Percentiles rank a stretch among this genome's conserved stretches.
Conservation (phyloP, 441 rosid species). For the Eruca vesicaria region DNA sequence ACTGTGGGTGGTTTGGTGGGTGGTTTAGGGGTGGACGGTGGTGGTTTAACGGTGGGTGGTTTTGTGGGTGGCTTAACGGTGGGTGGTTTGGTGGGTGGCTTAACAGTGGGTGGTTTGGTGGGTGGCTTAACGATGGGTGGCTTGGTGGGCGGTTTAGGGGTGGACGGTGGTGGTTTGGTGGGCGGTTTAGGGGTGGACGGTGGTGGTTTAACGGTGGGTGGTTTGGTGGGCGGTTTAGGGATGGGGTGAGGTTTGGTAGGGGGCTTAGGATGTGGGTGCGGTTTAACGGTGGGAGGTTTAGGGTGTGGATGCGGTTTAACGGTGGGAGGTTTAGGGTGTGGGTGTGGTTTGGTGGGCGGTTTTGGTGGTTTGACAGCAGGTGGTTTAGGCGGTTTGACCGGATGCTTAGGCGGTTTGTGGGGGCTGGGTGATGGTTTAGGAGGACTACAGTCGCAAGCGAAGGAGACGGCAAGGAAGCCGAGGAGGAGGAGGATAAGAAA, state of each 20-base stretch:
- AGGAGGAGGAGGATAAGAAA: slow-evolving; percentile 26
- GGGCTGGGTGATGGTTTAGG: slow-evolving; percentile 21
- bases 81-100: slow-evolving; percentile 1
- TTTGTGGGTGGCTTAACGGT: neutral
- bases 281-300: neutral
- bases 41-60: slow-evolving; percentile 12
- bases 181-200: neutral
- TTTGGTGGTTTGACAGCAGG: slow-evolving; percentile 23
- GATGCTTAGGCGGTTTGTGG: slow-evolving; percentile 25
- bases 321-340: slow-evolving; percentile 9
- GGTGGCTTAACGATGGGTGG: neutral
- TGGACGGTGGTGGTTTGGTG: neutral
- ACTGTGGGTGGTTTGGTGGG: neutral
- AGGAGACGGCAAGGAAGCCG: slow-evolving; percentile 19
- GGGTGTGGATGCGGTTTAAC: slow-evolving; percentile 14
- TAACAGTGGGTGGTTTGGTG: neutral
- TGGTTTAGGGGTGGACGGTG: neutral
- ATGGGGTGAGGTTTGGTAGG: neutral
- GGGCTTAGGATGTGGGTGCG: slow-evolving; percentile 1
- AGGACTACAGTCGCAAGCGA: slow-evolving; percentile 26
- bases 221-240: neutral
- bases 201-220: slow-evolving; percentile 10
- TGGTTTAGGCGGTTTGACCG: slow-evolving; percentile 22
- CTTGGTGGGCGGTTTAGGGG: neutral
- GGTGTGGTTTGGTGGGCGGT: slow-evolving; percentile 17